A percentile compares a stretch with the other conserved stretches of the same genome.
Conservation (phyloP, 768 basidiomycete genomes). For the Rickenella mellea region DNA sequence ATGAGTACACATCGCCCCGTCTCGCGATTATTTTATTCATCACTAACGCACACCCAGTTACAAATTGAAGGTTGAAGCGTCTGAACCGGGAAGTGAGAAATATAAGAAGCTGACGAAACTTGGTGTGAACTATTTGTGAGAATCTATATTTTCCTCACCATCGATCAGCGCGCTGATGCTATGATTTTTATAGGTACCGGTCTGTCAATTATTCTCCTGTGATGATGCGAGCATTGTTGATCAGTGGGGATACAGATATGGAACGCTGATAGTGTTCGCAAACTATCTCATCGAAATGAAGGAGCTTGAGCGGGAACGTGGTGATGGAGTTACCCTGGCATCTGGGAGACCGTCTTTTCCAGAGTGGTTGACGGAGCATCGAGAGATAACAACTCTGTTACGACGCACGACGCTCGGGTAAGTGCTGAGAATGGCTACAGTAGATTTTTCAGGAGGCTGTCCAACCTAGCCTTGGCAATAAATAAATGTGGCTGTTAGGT, state of each 20-base stretch:
- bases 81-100: constrained; percentile 70
- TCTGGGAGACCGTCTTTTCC: constrained; percentile 65
- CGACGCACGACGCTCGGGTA: constrained; percentile 62
- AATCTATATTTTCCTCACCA: constrained; percentile 16
- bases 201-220: background rate
- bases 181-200: constrained; percentile 44
- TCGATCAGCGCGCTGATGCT: background rate
- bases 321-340: background rate
- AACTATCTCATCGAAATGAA: constrained; percentile 81
- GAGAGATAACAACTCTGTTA: constrained; percentile 75
- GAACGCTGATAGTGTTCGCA: constrained; percentile 85
- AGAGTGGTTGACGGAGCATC: constrained; percentile 70
- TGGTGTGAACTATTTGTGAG: constrained; percentile 83
- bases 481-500: too few relatives aligned
- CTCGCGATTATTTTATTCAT: background rate
- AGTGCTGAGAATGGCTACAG: too few relatives aligned
- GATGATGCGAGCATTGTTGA: background rate
- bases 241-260: constrained; percentile 38
- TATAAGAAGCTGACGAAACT: constrained; percentile 64
- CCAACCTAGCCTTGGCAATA: too few relatives aligned
- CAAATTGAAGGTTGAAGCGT: constrained; percentile 82
- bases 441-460: too few relatives aligned
- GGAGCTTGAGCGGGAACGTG: constrained; percentile 8
- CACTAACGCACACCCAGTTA: too few relatives aligned
- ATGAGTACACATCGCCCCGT: constrained; percentile 53